Base-by-base conservation (phyloP, 1,139 yeast species). In the Magnusiomyces ingens region DNA sequence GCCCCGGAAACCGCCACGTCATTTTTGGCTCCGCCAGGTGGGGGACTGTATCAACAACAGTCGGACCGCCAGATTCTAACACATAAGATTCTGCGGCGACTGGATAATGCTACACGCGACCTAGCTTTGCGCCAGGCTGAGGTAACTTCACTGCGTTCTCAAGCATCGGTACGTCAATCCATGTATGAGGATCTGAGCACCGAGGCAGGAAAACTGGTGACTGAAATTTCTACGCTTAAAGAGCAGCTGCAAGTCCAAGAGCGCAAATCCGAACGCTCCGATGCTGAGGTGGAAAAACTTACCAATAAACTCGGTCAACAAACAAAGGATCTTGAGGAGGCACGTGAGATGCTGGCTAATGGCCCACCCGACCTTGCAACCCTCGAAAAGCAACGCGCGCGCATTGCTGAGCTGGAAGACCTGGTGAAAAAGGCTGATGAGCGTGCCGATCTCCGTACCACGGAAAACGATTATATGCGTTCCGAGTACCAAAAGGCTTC, bases 391-490 rank as follows among this genome's bases (percentile, higher is more conserved):
- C 62, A 36, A 58, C 62, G 15, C 32, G 57, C 55, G 57, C 71
- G 66, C 66, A 75, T 65, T 64, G 75, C 78, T 58, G 73, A 60
- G 57, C 67, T 70, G 66, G 74, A 71, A 58, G 72, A 62, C 48
- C 76, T 67, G 62, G 70, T 69, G 48, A 74, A 66, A 59, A 73
- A 59, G 55, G 72, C 69, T 56, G 74, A 63, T 52, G 73, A 66
- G 62, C 69, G 64, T 64, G 71, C 57, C 53, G 74, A 62, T 54
- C 75, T 66, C 63, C 73, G 69, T 60, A 67, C 54, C 65, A 75
- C 69, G 37, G 96, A 89, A 61, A 79, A 76, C 55, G 78, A 73
- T 52, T 89, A 86, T 65, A 84, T 85, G 80, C 69, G 74, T 10
- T 74, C 73, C 42, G 95, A 90, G 66, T 79, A 82, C 53, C 75